Evolutionary conservation across 306 rosid species (phyloP).

Genomic region (Fragaria vesca): DNA sequence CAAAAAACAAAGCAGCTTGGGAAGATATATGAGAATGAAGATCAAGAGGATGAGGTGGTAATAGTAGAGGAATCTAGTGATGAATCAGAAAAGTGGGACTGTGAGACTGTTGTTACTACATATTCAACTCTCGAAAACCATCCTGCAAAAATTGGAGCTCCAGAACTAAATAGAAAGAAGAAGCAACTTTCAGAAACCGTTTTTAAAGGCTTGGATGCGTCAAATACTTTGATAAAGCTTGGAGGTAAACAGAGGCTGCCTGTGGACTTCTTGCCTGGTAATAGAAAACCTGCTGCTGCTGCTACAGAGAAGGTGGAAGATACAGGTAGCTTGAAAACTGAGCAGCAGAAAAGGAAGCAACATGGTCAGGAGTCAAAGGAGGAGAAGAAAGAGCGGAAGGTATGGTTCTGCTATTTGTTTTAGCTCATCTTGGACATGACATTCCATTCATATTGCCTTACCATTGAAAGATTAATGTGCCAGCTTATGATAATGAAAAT

Average conservation of each 20-base stretch:
- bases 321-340: constrained; percentile 37
- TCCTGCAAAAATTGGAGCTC: too few relatives aligned
- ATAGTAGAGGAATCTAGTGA: constrained; percentile 76
- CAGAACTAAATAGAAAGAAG: too few relatives aligned
- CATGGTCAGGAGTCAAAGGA: constrained; percentile 15
- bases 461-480: neutral
- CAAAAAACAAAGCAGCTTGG: constrained; percentile 46
- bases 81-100: constrained; percentile 88
- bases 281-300: constrained; percentile 36
- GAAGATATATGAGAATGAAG: constrained; percentile 68
- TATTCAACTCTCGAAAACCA: too few relatives aligned
- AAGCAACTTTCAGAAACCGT: constrained; percentile 51
- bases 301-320: constrained; percentile 47
- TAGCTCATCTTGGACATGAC: constrained; percentile 1
- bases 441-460: neutral
- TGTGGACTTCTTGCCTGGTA: constrained; percentile 61
- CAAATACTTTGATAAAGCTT: constrained; percentile 57
- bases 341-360: constrained; percentile 60
- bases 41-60: constrained; percentile 40
- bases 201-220: constrained; percentile 46
- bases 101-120: constrained; percentile 65
- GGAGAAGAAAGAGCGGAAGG: constrained; percentile 94
- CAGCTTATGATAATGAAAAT: constrained; percentile 10
- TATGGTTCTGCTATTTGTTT: constrained; percentile 23
- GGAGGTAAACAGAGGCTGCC: constrained; percentile 81